phyloP scores from a whole-genome alignment of 2,329 filamentous ascomycete species.

The Colletotrichum melonis region DNA sequence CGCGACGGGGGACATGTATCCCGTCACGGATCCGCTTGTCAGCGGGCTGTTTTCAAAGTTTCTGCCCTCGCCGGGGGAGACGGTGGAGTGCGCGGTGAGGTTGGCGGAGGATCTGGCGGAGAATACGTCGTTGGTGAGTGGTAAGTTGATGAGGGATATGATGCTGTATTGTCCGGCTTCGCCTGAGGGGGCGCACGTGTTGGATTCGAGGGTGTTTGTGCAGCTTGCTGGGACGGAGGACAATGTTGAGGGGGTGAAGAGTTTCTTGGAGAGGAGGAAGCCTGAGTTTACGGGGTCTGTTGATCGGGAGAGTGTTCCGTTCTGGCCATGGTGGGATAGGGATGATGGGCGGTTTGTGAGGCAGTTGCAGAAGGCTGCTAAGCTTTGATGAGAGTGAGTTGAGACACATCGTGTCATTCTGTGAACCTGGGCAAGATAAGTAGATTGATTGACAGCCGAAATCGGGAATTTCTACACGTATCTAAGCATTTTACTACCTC shows the following conservation, averaged over 20 bases:
- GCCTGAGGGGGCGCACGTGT: slow-evolving; percentile 75
- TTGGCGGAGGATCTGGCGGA: slow-evolving; percentile 62
- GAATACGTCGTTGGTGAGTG: neutral
- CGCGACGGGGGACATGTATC: slow-evolving; percentile 74
- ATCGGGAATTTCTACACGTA: neutral
- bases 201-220: slow-evolving; percentile 74
- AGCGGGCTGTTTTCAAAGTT: slow-evolving; percentile 70
- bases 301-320: neutral
- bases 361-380: neutral
- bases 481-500: neutral
- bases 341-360: neutral
- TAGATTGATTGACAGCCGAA: neutral
- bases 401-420: neutral
- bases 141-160: too few relatives aligned
- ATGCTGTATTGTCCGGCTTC: slow-evolving; percentile 56
- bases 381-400: neutral
- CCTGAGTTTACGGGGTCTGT: slow-evolving; percentile 62
- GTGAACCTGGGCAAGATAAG: neutral
- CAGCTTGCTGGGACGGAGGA: slow-evolving; percentile 70
- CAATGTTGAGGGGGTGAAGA: slow-evolving; percentile 73
- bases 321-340: neutral
- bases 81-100: slow-evolving; percentile 72
- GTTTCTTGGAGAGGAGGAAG: slow-evolving; percentile 77
- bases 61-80: slow-evolving; percentile 73
- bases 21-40: slow-evolving; percentile 60